phyloP scores from a whole-genome alignment of 305 asterid species.

The Plantago rigida region DNA sequence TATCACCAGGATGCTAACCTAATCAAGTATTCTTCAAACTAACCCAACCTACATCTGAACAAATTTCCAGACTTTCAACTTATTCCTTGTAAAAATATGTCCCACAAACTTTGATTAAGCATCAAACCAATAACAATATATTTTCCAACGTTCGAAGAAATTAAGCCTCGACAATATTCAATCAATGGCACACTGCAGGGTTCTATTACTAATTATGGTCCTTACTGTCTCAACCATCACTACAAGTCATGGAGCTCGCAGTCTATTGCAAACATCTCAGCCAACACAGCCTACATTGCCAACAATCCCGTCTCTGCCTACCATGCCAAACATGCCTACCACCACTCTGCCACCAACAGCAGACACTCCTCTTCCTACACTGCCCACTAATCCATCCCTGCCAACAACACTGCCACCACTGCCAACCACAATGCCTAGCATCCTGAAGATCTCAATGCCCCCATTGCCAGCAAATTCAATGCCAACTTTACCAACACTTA shows the following conservation, averaged over 20 bases:
- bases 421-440: slow-evolving; percentile 24
- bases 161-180: background rate
- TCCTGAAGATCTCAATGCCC: slow-evolving; percentile 25
- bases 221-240: slow-evolving; percentile 5
- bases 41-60: slow-evolving; percentile 19
- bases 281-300: slow-evolving; percentile 19
- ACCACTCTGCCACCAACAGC: too few relatives aligned
- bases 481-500: slow-evolving; percentile 25
- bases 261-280: slow-evolving; percentile 14
- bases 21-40: slow-evolving; percentile 14
- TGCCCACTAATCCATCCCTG: background rate
- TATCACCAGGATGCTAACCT: slow-evolving; percentile 20
- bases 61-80: background rate
- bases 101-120: background rate
- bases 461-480: slow-evolving; percentile 23
- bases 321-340: slow-evolving; percentile 17
- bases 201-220: slow-evolving; percentile 9
- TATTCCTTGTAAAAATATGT: slow-evolving; percentile 10
- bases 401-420: slow-evolving; percentile 24
- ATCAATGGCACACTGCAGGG: slow-evolving; percentile 22
- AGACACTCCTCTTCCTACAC: background rate
- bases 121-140: background rate
- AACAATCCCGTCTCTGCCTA: slow-evolving; percentile 15
- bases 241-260: slow-evolving; percentile 1
- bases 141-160: background rate